These are phyloP conservation scores for Phytopythium litorale DNA, from an alignment of 352 stramenopile species.

Conservation along the genomic window DNA sequence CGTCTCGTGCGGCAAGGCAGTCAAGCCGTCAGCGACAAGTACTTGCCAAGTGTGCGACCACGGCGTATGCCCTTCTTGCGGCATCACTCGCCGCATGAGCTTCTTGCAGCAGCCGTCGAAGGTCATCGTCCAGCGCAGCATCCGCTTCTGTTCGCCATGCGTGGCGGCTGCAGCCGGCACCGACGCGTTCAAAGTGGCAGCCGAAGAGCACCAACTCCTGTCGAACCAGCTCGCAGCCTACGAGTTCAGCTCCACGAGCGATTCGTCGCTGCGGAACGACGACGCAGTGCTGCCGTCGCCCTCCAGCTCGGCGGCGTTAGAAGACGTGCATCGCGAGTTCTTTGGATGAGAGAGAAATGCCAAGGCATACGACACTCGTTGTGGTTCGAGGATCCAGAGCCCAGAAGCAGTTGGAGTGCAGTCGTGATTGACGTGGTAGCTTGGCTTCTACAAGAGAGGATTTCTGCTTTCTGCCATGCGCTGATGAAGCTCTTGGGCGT, in stretches of 20 bases:
- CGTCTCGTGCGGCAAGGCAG: slow-evolving; percentile 12
- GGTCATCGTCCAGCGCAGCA: slow-evolving; percentile 13
- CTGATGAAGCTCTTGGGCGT: no score
- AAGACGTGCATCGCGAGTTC: slow-evolving; percentile 22
- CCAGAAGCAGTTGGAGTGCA: no score
- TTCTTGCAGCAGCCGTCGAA: slow-evolving; percentile 15
- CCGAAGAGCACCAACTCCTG: slow-evolving; percentile 14
- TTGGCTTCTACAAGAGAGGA: no score
- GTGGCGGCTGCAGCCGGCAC: slow-evolving; percentile 12
- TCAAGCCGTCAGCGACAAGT: slow-evolving; percentile 4
- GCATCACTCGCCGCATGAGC: slow-evolving; percentile 20
- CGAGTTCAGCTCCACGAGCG: slow-evolving; percentile 12
- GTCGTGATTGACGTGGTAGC: no score
- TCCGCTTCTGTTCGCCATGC: slow-evolving; percentile 28
- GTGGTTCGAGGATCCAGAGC: no score
- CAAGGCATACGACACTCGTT: not conserved
- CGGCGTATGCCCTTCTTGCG: slow-evolving; percentile 20
- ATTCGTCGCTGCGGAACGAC: slow-evolving; percentile 9
- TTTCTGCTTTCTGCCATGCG: no score
- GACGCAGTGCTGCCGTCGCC: slow-evolving; percentile 11
- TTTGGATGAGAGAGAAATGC: slow-evolving; percentile 9
- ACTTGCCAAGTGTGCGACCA: slow-evolving; percentile 17
- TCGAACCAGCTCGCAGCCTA: slow-evolving; percentile 20
- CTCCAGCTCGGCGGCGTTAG: slow-evolving; percentile 17
- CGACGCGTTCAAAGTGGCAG: slow-evolving; percentile 20